A percentile compares a stretch with the other conserved stretches of the same genome.
Conservation (phyloP, 2,329 filamentous ascomycete species). For the Fusarium sp. region DNA sequence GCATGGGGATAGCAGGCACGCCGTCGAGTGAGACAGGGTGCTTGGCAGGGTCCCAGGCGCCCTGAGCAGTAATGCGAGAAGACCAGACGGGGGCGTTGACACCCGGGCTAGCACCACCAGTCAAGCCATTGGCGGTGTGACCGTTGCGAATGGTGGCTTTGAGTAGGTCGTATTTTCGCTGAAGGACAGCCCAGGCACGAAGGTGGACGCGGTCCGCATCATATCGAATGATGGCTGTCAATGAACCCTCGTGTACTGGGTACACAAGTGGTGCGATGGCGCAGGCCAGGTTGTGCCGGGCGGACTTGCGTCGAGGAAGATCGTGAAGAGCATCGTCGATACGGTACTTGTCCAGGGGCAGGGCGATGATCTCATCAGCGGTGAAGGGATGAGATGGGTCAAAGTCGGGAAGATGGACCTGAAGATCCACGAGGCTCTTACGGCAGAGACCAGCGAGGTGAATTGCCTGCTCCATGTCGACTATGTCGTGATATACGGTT, state of each 20-base stretch:
- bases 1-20: constrained; percentile 50
- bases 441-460: constrained; percentile 47
- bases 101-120: constrained; percentile 48
- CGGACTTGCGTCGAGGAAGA: constrained; percentile 52
- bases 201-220: constrained; percentile 52
- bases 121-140: constrained; percentile 42
- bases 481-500: constrained; percentile 8
- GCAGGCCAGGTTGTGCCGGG: constrained; percentile 46
- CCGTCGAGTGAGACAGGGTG: constrained; percentile 49
- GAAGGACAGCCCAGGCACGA: constrained; percentile 51
- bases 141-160: constrained; percentile 49
- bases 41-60: constrained; percentile 49
- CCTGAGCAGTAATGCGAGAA: constrained; percentile 49
- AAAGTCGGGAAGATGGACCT: constrained; percentile 43
- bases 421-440: constrained; percentile 45
- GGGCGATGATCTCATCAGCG: constrained; percentile 50
- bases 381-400: constrained; percentile 48
- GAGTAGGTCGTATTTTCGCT: constrained; percentile 52
- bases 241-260: constrained; percentile 49
- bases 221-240: constrained; percentile 54
- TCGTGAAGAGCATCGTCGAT: constrained; percentile 48
- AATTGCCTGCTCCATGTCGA: constrained; percentile 44
- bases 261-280: constrained; percentile 50
- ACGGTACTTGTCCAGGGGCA: constrained; percentile 48
- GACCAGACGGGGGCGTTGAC: constrained; percentile 50